Conservation (phyloP, 1,284 basidiomycete genomes). For the Inonotus obliquus region DNA sequence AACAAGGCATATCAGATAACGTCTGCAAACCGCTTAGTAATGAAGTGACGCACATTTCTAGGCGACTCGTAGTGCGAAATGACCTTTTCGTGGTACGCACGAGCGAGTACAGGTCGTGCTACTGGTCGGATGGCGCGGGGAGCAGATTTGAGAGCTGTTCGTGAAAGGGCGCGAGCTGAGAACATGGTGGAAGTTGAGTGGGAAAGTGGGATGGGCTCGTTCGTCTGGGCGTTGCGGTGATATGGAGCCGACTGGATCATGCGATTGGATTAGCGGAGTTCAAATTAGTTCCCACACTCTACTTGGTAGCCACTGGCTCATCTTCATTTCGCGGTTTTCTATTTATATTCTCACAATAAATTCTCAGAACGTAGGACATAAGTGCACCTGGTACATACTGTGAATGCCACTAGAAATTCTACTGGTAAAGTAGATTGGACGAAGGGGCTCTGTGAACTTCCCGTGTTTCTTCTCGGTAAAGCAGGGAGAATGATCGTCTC, state of each 20-base stretch:
- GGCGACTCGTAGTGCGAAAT: slow-evolving; percentile 96
- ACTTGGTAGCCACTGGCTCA: neutral
- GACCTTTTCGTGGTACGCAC: slow-evolving; percentile 89
- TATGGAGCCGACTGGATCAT: slow-evolving; percentile 2
- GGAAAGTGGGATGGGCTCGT: slow-evolving; percentile 1
- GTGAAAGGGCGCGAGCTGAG: slow-evolving; percentile 49
- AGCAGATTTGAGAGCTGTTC: slow-evolving; percentile 41
- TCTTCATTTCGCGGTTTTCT: neutral
- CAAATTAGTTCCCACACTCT: neutral
- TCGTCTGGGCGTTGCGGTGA: neutral
- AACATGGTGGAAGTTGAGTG: slow-evolving; percentile 48
- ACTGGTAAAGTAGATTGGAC: too few species aligned
- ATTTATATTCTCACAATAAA: neutral
- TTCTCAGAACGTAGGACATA: neutral
- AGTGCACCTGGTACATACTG: too few species aligned
- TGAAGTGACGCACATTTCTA: slow-evolving; percentile 70
- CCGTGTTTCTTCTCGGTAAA: neutral
- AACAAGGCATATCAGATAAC: slow-evolving; percentile 55
- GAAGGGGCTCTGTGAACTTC: neutral
- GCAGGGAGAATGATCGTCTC: neutral
- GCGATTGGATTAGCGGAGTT: slow-evolving; percentile 14
- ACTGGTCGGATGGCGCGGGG: slow-evolving; percentile 38
- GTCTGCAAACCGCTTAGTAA: slow-evolving; percentile 25
- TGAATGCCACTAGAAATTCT: too few species aligned
- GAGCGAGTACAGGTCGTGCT: slow-evolving; percentile 45